Conservation (phyloP, 768 basidiomycete species). For the Postia placenta region DNA sequence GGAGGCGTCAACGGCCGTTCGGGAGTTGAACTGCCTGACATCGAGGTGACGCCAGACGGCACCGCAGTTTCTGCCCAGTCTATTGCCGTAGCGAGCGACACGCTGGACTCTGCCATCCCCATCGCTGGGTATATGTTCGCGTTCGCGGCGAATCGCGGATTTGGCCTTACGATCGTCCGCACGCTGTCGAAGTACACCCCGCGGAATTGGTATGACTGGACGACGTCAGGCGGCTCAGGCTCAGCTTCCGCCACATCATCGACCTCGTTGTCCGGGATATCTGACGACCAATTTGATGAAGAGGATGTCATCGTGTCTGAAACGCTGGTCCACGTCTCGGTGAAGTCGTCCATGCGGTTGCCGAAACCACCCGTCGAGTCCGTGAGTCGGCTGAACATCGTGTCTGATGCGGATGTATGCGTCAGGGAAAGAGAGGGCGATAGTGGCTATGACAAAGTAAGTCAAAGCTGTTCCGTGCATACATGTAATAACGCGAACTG, state of each 20-base stretch:
- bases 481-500: too few species aligned
- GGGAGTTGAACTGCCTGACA: not conserved
- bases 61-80: not conserved
- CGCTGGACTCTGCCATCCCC: not conserved
- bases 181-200: conserved; percentile 7
- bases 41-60: not conserved
- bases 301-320: not conserved
- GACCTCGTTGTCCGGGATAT: not conserved
- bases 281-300: not conserved
- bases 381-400: too few species aligned
- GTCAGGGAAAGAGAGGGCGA: too few species aligned
- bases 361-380: too few species aligned
- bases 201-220: conserved; percentile 1
- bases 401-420: too few species aligned
- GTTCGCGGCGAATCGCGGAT: conserved; percentile 4
- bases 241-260: not conserved
- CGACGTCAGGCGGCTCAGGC: not conserved
- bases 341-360: not conserved
- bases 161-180: conserved; percentile 9
- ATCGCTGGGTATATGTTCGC: not conserved
- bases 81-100: not conserved
- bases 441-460: too few species aligned
- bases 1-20: too few species aligned
- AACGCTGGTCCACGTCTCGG: conserved; percentile 1
- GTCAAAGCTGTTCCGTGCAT: too few species aligned